Base-by-base conservation (phyloP, 139 green algal species). In the Coelastrella sp. region DNA sequence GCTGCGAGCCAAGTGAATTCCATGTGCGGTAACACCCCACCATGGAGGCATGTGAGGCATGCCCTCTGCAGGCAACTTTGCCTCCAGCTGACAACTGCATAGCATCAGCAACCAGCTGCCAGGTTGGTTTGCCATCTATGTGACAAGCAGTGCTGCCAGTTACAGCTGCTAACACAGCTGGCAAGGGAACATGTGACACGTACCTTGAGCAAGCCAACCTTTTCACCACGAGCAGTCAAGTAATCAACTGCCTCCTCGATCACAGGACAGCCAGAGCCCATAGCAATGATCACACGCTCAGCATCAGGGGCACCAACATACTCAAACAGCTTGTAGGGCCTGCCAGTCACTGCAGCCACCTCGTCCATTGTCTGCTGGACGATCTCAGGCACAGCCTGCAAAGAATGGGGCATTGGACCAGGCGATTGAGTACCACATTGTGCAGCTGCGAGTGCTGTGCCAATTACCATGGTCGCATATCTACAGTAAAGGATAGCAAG, bases 191-290 rank as follows among this genome's bases (percentile, higher is more conserved):
- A 83, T 17, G 32, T 20, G 5, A 4, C 13, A 79, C 90, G 66
- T 78, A 94, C 92, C 89, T 95, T 94, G 65, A 94, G 78, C 76
- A 94, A 65, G 83, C 92, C 93, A 3, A 95, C 91, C 88, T 92
- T 93, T 74, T 94, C 68, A 73, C 90, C 92, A n/a, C 78, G 5
- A 4, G 74, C 59, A 17, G 58, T 85, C n/a, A 94, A 80, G 64
- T 89, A 73, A 7, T 83, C 5, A 5, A 94, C 92, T 5, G 92
- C 90, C 73, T 92, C 86, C 92, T 95, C 90, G 14, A 93, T 80
- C 32, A 93, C 91, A 64, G 84, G 58, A 61, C 77, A 87, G 83
- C 94, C 92, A 71, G 85, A 92, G 90, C 94, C 94, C 94, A 96
- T 96, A 7, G 92, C 66, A 6, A 96, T 74, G 3, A 94, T 85